These are phyloP conservation scores for Rubia tinctorum DNA, from an alignment of 305 asterid species.

Conservation along the genomic window DNA sequence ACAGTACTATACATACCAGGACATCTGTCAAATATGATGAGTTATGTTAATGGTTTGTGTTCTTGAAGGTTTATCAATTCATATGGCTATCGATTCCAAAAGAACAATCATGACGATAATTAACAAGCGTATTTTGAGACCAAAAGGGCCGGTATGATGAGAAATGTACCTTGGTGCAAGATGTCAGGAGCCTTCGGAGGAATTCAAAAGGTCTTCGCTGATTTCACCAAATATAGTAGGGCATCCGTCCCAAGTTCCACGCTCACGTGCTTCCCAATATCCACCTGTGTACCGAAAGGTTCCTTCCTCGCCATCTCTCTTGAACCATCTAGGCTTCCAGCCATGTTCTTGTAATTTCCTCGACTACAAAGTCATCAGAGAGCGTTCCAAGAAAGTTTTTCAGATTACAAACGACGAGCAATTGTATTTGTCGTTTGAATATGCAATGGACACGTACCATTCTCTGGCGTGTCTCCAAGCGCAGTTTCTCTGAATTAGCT, in stretches of 20 bases:
- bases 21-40: conserved; percentile 1
- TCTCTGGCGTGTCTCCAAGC: conserved; percentile 86
- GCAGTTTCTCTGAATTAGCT: conserved; percentile 87
- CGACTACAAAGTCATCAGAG: conserved; percentile 43
- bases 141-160: not conserved
- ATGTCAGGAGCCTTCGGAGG: conserved; percentile 45
- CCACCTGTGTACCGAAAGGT: conserved; percentile 64
- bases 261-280: conserved; percentile 89
- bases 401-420: not conserved
- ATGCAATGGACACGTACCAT: conserved; percentile 38
- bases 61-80: not conserved
- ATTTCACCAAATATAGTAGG: conserved; percentile 78
- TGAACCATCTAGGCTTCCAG: conserved; percentile 91
- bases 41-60: not conserved
- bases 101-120: not conserved
- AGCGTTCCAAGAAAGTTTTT: not conserved
- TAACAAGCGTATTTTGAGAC: not conserved
- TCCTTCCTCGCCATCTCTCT: conserved; percentile 54
- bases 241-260: conserved; percentile 67
- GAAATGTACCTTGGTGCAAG: conserved; percentile 1
- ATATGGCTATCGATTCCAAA: no score
- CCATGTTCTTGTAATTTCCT: conserved; percentile 94
- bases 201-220: conserved; percentile 38
- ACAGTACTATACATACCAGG: not conserved
- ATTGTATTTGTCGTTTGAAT: not conserved